Evolutionary conservation across 305 asterid genomes (phyloP).

Genomic region (Andrographis paniculata): DNA sequence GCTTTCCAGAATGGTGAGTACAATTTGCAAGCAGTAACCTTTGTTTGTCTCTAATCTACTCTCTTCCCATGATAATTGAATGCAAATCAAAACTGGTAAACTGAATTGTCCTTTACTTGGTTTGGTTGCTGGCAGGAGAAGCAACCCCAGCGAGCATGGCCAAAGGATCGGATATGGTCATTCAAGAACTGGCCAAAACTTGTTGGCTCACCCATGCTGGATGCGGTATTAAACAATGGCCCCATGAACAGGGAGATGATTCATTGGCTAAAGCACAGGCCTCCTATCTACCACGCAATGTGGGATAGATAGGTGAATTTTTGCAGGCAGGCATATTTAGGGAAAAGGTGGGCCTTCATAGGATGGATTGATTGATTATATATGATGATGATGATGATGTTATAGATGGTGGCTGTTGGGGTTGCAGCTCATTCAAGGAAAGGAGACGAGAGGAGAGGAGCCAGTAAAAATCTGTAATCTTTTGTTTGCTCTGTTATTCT

Average conservation of each 20-base stretch:
- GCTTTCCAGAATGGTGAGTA: slow-evolving; percentile 83
- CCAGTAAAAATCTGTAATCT: slow-evolving; percentile 18
- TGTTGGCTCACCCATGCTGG: slow-evolving; percentile 87
- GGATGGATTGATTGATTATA: too few species aligned
- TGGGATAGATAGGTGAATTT: slow-evolving; percentile 89
- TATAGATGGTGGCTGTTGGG: slow-evolving; percentile 27
- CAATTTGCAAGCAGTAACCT: neutral
- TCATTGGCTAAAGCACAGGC: slow-evolving; percentile 88
- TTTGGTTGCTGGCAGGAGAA: slow-evolving; percentile 84
- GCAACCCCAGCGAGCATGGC: slow-evolving; percentile 92
- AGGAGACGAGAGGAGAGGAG: too few species aligned
- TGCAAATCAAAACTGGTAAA: neutral
- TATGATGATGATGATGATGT: too few species aligned
- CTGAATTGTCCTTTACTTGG: neutral
- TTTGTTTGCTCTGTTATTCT: slow-evolving; percentile 31
- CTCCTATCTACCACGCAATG: slow-evolving; percentile 60
- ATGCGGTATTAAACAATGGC: slow-evolving; percentile 49
- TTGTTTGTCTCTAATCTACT: too few species aligned
- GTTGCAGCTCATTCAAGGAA: slow-evolving; percentile 12
- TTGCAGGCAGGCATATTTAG: slow-evolving; percentile 48
- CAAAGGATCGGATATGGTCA: too few species aligned
- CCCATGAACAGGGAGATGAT: slow-evolving; percentile 73
- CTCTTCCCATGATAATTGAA: neutral
- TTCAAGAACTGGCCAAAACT: slow-evolving; percentile 54
- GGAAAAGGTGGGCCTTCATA: too few species aligned